A percentile compares a stretch with the other conserved stretches of the same genome.
Conservation (phyloP, 306 rosid genomes). For the Malus orientalis region DNA sequence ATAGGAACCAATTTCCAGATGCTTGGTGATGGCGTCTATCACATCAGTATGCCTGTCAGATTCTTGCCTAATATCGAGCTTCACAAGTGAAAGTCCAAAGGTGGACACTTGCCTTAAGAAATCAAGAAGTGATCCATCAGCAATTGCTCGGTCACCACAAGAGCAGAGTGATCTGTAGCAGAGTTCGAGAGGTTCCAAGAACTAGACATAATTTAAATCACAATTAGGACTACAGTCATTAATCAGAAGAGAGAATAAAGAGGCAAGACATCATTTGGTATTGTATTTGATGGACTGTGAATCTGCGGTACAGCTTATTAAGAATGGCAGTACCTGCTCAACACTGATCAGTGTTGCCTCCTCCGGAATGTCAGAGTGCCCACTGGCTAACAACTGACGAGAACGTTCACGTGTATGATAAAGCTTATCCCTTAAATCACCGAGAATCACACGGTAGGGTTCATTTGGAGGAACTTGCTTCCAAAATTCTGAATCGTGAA, state of each 20-base stretch:
- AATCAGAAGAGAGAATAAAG: not conserved
- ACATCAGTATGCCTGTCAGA: constrained; percentile 93
- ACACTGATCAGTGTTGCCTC: constrained; percentile 73
- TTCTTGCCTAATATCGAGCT: constrained; percentile 94
- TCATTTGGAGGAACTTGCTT: constrained; percentile 77
- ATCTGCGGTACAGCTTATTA: not conserved
- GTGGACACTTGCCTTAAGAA: constrained; percentile 97
- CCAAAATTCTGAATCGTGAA: constrained; percentile 69
- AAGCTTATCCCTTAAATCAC: constrained; percentile 89
- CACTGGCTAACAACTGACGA: constrained; percentile 75
- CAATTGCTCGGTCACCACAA: constrained; percentile 86
- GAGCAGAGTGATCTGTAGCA: constrained; percentile 86
- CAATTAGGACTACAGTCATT: constrained; percentile 21
- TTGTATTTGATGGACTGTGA: not conserved
- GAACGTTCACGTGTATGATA: constrained; percentile 93
- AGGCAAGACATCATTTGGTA: not conserved
- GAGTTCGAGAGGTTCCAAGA: constrained; percentile 88
- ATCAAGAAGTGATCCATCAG: constrained; percentile 96
- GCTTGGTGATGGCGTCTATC: constrained; percentile 81
- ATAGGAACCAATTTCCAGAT: constrained; percentile 85
- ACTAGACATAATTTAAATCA: constrained; percentile 39
- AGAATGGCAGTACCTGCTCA: constrained; percentile 54
- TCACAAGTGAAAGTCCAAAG: constrained; percentile 85
- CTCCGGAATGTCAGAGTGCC: constrained; percentile 86
- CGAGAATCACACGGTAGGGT: constrained; percentile 92